These are phyloP conservation scores for Mortierella antarctica DNA, from an alignment of 192 early-diverging fungal species.

Conservation along the genomic window DNA sequence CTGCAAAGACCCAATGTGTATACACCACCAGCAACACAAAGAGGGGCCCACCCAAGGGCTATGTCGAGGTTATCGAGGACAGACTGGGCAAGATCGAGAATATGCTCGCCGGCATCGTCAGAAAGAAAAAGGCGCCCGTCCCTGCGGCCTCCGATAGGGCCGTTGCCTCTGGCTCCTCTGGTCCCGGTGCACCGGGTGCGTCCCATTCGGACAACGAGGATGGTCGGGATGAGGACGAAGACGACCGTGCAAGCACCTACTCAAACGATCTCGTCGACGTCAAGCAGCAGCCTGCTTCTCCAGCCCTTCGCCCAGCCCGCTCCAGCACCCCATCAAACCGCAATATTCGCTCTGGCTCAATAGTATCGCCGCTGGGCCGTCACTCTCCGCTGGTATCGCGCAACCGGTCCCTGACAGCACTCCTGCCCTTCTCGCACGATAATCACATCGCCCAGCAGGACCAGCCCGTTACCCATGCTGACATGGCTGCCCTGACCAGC, in stretches of 20 bases:
- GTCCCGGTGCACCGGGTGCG: not conserved
- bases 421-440: constrained; percentile 48
- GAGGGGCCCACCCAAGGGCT: constrained; percentile 79
- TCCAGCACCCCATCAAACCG: constrained; percentile 22
- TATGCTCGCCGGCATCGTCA: constrained; percentile 64
- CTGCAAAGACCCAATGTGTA: constrained; percentile 65
- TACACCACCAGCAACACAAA: constrained; percentile 76
- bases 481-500: constrained; percentile 30
- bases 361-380: constrained; percentile 41
- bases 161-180: constrained; percentile 1
- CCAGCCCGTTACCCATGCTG: constrained; percentile 10
- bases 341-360: constrained; percentile 42
- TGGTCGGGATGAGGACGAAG: constrained; percentile 27
- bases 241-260: constrained; percentile 23
- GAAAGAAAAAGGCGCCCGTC: constrained; percentile 21
- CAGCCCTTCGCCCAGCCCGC: constrained; percentile 26
- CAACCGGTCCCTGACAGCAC: constrained; percentile 46
- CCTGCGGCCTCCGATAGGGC: constrained; percentile 6
- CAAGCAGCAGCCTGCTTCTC: constrained; percentile 45
- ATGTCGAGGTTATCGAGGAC: constrained; percentile 79
- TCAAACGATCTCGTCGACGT: constrained; percentile 42
- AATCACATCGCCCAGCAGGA: constrained; percentile 2
- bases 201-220: constrained; percentile 18
- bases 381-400: constrained; percentile 48
- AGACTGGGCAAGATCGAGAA: constrained; percentile 70